Base-by-base conservation (phyloP, 257 asterid species). In the Solanum sitiens region DNA sequence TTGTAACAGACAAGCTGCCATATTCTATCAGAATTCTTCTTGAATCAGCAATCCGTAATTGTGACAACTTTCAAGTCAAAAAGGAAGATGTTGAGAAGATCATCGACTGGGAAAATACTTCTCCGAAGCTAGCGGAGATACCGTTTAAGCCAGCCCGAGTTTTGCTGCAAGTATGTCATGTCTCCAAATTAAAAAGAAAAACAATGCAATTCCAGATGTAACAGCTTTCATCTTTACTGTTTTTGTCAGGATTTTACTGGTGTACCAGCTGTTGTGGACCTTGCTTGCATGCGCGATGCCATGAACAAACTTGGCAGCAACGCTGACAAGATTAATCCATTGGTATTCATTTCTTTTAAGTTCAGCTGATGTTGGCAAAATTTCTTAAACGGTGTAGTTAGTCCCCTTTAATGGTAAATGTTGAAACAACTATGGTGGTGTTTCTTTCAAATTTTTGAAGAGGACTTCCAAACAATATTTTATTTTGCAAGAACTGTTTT, bases 131-230 rank as follows among this genome's bases (percentile, higher is more conserved):
- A 90, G 99, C 95, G 59, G 99, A 96, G 89, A 96, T 96, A 56
- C 98, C 98, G 35, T 96, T 96, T 91, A 96, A 96, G 94, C 99
- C 98, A 89, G 99, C 98, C 18, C 98, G 99, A 72, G 99, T 96
- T 0, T 93, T 95, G 86, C 92, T 96, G 86, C 99, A 96, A 97
- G 99, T 96, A 93, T 18, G 85, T 50, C 45, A 6, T 30, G 42
- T 80, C 67, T 30, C 85, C 23, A 32, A 80, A 80, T 18, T 27
- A 30, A 50, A 79, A 80, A 30, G 45, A 16, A 80, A 40, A 73
- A 45, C 33, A 50, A 10, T 47, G 27, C 27, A 47, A 80, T 50
- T 80, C 7, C 44, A 47, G 70, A 30, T 50, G 44, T 50, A 50
- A 53, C 70, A 80, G 44, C 68, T 50, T 30, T 4, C 67, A 50